Conservation (phyloP, 2,329 filamentous ascomycete genomes). For the Rutstroemia sp. region DNA sequence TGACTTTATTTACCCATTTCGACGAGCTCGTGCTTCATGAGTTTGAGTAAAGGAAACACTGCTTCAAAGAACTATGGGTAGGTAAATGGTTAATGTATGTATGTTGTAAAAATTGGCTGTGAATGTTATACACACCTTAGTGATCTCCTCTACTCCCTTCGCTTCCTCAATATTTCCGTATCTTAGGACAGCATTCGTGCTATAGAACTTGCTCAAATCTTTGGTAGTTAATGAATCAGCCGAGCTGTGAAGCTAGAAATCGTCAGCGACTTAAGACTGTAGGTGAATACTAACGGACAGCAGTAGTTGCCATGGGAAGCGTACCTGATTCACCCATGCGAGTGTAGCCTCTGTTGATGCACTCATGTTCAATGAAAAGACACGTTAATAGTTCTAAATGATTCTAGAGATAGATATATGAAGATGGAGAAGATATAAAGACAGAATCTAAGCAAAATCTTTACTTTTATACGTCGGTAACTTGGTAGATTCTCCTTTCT, state of each 20-base stretch:
- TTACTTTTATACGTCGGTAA: too few relatives aligned
- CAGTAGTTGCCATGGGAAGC: not conserved
- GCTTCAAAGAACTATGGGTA: not conserved
- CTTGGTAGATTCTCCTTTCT: too few relatives aligned
- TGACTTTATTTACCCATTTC: not conserved
- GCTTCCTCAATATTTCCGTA: not conserved
- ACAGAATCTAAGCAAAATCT: too few relatives aligned
- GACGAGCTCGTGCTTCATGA: not conserved
- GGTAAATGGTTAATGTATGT: not conserved
- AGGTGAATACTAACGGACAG: too few relatives aligned
- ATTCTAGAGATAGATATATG: too few relatives aligned
- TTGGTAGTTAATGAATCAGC: slow-evolving; percentile 8
- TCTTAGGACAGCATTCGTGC: slow-evolving; percentile 4
- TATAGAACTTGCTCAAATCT: slow-evolving; percentile 9
- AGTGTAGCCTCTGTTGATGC: not conserved
- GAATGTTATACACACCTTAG: not conserved
- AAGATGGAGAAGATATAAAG: too few relatives aligned
- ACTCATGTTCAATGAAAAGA: not conserved
- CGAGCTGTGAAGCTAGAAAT: not conserved
- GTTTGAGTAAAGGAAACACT: not conserved
- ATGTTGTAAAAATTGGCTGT: not conserved
- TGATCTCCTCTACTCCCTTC: not conserved
- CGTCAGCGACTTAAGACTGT: not conserved
- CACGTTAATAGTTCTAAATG: not conserved
- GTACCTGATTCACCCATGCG: not conserved